A percentile compares a stretch with the other conserved stretches of the same genome.
These are phyloP conservation scores for Mucuna pruriens DNA, from an alignment of 306 rosid genomes.

Conservation along the genomic window DNA sequence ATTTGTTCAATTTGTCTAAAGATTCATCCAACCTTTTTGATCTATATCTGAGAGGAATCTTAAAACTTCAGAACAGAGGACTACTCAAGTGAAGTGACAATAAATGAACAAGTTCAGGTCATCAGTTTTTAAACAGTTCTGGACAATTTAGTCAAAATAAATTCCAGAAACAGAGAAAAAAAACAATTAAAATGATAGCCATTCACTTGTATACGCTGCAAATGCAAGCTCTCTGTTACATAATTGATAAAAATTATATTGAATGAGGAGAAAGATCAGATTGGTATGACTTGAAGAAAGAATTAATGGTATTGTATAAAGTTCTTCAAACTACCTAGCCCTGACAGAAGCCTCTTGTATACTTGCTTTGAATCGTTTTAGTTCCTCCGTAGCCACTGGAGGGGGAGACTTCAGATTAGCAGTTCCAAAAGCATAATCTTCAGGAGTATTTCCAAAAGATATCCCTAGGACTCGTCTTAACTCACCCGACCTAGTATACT, in stretches of 20 bases:
- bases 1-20: constrained; percentile 66
- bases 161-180: background rate
- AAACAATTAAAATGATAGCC: constrained; percentile 5
- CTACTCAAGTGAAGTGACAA: constrained; percentile 35
- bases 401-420: constrained; percentile 64
- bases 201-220: constrained; percentile 24
- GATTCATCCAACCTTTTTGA: constrained; percentile 72
- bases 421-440: constrained; percentile 69
- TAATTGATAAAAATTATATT: constrained; percentile 9
- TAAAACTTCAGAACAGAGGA: constrained; percentile 43
- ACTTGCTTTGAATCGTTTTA: constrained; percentile 66
- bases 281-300: constrained; percentile 35
- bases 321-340: constrained; percentile 70
- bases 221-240: constrained; percentile 25
- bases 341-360: constrained; percentile 59
- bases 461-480: constrained; percentile 65
- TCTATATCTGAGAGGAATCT: constrained; percentile 58
- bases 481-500: constrained; percentile 55
- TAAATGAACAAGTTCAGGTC: constrained; percentile 9
- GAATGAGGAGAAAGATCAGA: constrained; percentile 7
- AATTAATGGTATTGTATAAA: constrained; percentile 28
- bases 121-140: constrained; percentile 24
- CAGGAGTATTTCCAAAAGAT: constrained; percentile 61
- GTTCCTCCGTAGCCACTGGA: constrained; percentile 66
- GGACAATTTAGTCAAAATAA: constrained; percentile 2